Base-by-base conservation (phyloP, 345 rosid genomes). In the Acer campestre region DNA sequence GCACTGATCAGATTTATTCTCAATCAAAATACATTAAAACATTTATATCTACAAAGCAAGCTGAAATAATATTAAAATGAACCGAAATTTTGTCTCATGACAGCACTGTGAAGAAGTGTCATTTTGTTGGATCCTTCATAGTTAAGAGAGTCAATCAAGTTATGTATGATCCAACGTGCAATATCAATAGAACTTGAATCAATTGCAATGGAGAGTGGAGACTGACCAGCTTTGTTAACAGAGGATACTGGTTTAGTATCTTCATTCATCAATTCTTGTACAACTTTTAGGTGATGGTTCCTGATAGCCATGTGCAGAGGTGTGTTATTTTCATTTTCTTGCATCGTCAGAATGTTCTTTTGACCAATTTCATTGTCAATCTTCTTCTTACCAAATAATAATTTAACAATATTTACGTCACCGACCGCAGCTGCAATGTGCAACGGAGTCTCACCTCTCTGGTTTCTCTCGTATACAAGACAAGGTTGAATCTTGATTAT, bases 121-220 rank as follows among this genome's bases (percentile, higher is more conserved):
- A 71, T 10, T 1, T 18, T 14, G 11, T 35, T 10, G 0, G 48
- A 5, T 38, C 62, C 46, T 31, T 31, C 35, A 31, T 31, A 4
- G 35, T 31, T 31, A 31, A 31, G 35, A 31, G 35, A 31, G 5
- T 31, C 35, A 31, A 6, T 5, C 3, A 0, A 3, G 35, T 31
- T 31, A 31, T 6, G 4, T 31, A 31, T n/a, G 29, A 71, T 71
- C 27, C 20, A 53, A 0, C 29, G 2, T 6, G 35, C 27, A n/a
- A 55, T 56, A 35, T 35, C 17, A 10, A 13, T 31, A 11, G 35
- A 71, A 10, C n/a, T 55, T 71, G n/a, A 64, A 35, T 53, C 75
- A 55, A 71, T 20, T 44, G 75, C 75, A 1, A 71, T 71, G 2
- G 75, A 71, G 3, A 71, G 64, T 71, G 75, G 75, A 35, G 75